These are phyloP conservation scores for Botrytis galanthina DNA, from an alignment of 2,329 filamentous ascomycete genomes.

Conservation along the genomic window DNA sequence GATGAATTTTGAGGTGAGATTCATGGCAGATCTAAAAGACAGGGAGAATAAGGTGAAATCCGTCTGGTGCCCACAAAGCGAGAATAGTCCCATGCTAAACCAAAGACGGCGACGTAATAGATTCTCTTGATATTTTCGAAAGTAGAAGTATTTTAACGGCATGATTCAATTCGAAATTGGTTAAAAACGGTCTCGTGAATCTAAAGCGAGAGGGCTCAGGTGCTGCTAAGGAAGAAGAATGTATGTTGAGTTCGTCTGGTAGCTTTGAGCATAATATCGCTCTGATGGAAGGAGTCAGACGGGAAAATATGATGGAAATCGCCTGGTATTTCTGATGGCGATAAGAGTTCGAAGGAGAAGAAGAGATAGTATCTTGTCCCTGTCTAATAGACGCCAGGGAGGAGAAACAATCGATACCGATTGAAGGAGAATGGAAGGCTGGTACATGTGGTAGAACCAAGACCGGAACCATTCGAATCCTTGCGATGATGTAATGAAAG, in stretches of 20 bases:
- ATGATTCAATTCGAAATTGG: neutral
- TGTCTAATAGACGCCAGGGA: neutral
- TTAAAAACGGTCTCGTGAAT: neutral
- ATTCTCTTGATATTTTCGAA: neutral
- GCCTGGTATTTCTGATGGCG: neutral
- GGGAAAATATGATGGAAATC: too few relatives aligned
- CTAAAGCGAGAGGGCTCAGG: neutral
- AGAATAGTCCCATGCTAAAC: neutral
- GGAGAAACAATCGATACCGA: neutral
- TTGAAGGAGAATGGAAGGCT: too few relatives aligned
- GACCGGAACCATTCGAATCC: too few relatives aligned
- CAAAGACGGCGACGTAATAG: neutral
- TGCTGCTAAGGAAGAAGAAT: neutral
- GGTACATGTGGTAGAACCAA: neutral
- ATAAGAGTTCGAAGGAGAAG: neutral
- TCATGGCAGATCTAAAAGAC: neutral
- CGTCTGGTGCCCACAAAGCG: neutral
- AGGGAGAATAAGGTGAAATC: neutral
- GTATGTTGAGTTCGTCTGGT: neutral
- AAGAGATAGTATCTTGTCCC: neutral
- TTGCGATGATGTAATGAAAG: neutral
- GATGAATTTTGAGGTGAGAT: neutral
- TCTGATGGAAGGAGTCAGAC: neutral
- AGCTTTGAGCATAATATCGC: neutral
- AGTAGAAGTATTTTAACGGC: neutral